Conservation (phyloP, 208 protist species). For the Acanthamoeba triangularis region DNA sequence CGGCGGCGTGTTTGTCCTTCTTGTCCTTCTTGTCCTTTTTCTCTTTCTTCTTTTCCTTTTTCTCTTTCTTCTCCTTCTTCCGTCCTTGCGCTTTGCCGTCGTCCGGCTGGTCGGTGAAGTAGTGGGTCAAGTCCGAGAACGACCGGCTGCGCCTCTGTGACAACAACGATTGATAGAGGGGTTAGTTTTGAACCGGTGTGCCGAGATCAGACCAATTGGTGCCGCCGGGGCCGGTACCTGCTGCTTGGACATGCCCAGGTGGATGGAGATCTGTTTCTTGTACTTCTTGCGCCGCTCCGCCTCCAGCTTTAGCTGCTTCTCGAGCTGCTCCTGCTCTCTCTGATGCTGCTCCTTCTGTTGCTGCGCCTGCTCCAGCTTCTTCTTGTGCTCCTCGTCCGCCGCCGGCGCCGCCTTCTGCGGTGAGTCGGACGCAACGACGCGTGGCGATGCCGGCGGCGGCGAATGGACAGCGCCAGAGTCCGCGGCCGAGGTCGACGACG, state of each 20-base stretch:
- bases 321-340: not conserved
- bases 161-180: not conserved
- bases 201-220: too few relatives aligned
- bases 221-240: not conserved
- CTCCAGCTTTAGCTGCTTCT: conserved; percentile 9
- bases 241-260: conserved; percentile 38
- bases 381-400: not conserved
- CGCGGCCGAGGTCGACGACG: not conserved
- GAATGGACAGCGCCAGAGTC: not conserved
- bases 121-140: conserved; percentile 44
- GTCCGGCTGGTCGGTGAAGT: not conserved
- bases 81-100: not conserved
- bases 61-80: conserved; percentile 4
- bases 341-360: not conserved
- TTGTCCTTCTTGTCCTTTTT: conserved; percentile 10
- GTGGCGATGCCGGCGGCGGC: not conserved
- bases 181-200: not conserved
- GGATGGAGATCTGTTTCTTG: conserved; percentile 56
- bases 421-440: not conserved
- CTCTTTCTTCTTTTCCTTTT: not conserved
- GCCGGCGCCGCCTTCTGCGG: not conserved
- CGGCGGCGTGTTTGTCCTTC: not conserved
- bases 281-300: conserved; percentile 41
- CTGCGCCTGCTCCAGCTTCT: not conserved
- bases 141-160: conserved; percentile 15